These are phyloP conservation scores for Acmispon strigosus DNA, from an alignment of 306 rosid species.

Conservation along the genomic window DNA sequence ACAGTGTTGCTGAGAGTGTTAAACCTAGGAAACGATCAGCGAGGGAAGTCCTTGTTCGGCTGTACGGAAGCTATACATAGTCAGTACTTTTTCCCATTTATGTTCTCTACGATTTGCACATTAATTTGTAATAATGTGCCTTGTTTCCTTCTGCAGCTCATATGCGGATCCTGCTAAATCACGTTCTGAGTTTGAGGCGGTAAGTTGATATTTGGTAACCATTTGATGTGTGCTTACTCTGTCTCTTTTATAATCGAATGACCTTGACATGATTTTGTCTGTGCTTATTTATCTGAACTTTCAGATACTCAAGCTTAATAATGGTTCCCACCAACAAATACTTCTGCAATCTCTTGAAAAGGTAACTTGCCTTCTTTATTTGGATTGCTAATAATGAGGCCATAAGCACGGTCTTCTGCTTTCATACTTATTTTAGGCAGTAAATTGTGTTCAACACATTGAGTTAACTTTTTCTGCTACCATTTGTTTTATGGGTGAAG, in stretches of 20 bases:
- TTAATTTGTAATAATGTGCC: not conserved
- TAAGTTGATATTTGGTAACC: constrained; percentile 25
- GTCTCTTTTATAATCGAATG: not conserved
- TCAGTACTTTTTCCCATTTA: constrained; percentile 19
- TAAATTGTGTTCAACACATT: constrained; percentile 11
- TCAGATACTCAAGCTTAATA: constrained; percentile 44
- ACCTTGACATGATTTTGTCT: not conserved
- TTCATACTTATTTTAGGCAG: constrained; percentile 6
- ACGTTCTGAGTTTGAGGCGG: constrained; percentile 45
- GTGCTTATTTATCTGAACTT: constrained; percentile 9
- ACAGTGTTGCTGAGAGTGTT: constrained; percentile 3
- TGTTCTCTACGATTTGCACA: not conserved
- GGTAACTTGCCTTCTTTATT: constrained; percentile 29
- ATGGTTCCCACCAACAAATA: constrained; percentile 26
- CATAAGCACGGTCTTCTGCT: not conserved
- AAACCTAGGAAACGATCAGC: constrained; percentile 31
- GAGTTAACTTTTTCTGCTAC: constrained; percentile 11
- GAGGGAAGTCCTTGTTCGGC: constrained; percentile 50
- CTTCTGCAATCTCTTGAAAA: constrained; percentile 39
- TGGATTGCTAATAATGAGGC: not conserved
- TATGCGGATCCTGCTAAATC: constrained; percentile 56
- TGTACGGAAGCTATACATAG: constrained; percentile 61
- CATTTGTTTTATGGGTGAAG: constrained; percentile 17
- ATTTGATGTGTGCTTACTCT: not conserved
- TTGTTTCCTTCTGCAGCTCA: constrained; percentile 35